Conservation (phyloP, 441 rosid genomes). For the Adansonia gregorii region DNA sequence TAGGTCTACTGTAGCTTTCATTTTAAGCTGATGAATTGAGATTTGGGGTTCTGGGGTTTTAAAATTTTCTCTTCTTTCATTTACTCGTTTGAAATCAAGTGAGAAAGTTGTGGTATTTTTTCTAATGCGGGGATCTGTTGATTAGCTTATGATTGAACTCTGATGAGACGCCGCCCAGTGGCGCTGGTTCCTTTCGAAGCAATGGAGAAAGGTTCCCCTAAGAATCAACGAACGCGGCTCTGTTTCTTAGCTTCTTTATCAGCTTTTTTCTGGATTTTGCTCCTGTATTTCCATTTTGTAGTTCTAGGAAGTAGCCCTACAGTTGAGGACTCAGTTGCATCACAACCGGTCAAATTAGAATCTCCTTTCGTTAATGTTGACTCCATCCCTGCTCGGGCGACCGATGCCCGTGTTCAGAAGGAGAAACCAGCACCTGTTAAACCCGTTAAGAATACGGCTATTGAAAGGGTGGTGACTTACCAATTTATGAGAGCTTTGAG, state of each 20-base stretch:
- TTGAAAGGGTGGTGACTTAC: slow-evolving; percentile 40
- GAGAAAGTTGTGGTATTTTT: slow-evolving; percentile 22
- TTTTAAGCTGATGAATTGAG: slow-evolving; percentile 2
- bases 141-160: slow-evolving; percentile 34
- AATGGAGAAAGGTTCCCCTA: slow-evolving; percentile 76
- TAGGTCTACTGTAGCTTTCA: not conserved
- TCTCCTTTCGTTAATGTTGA: slow-evolving; percentile 31
- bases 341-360: slow-evolving; percentile 48
- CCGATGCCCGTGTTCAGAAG: slow-evolving; percentile 20
- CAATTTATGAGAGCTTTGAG: slow-evolving; percentile 74
- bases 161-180: slow-evolving; percentile 79
- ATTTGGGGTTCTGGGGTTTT: slow-evolving; percentile 9
- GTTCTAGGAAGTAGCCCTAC: slow-evolving; percentile 50
- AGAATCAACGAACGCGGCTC: slow-evolving; percentile 59
- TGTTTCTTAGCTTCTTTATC: slow-evolving; percentile 67
- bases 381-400: slow-evolving; percentile 32
- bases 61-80: not conserved
- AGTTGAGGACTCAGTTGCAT: slow-evolving; percentile 47
- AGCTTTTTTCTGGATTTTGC: slow-evolving; percentile 70
- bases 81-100: slow-evolving; percentile 20
- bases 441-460: slow-evolving; percentile 17
- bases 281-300: slow-evolving; percentile 77
- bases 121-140: slow-evolving; percentile 17
- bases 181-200: slow-evolving; percentile 49
- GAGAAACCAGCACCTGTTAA: not conserved